Evolutionary conservation across 2,329 filamentous ascomycete species (phyloP).

Genomic region (Chlorencoelia australis): DNA sequence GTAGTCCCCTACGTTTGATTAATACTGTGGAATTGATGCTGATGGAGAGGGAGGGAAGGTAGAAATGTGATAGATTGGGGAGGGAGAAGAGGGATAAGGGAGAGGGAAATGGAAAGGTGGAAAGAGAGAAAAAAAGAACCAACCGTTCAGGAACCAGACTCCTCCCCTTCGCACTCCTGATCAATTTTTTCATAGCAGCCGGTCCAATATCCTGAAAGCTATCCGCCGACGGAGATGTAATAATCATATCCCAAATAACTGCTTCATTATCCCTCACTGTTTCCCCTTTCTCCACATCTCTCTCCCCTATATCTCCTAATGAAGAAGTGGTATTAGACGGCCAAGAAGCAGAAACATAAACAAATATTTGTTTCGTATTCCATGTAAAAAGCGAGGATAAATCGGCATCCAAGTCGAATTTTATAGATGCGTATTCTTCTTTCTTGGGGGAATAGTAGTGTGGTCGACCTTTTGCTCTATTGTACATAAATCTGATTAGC

Average conservation of each 20-base stretch:
- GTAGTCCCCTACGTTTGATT: conserved; percentile 46
- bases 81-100: too few species aligned
- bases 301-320: too few species aligned
- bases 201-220: conserved; percentile 52
- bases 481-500: too few species aligned
- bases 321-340: conserved; percentile 30
- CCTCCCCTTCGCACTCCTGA: conserved; percentile 49
- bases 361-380: conserved; percentile 98
- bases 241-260: conserved; percentile 94
- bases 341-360: conserved; percentile 84
- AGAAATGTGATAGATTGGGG: neutral
- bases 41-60: neutral
- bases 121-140: conserved; percentile 1
- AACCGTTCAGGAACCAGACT: conserved; percentile 37
- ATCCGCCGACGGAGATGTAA: conserved; percentile 61
- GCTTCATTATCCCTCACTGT: conserved; percentile 54
- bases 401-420: conserved; percentile 88
- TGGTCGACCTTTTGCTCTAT: conserved; percentile 77
- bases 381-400: conserved; percentile 89
- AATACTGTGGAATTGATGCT: too few species aligned
- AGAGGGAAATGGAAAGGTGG: too few species aligned
- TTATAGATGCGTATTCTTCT: conserved; percentile 92
- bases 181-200: conserved; percentile 50
- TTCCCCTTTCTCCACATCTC: conserved; percentile 16
- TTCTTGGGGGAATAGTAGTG: conserved; percentile 90